A percentile compares a stretch with the other conserved stretches of the same genome.
Conservation (phyloP, 106 monocot species). For the Posidonia australis region DNA sequence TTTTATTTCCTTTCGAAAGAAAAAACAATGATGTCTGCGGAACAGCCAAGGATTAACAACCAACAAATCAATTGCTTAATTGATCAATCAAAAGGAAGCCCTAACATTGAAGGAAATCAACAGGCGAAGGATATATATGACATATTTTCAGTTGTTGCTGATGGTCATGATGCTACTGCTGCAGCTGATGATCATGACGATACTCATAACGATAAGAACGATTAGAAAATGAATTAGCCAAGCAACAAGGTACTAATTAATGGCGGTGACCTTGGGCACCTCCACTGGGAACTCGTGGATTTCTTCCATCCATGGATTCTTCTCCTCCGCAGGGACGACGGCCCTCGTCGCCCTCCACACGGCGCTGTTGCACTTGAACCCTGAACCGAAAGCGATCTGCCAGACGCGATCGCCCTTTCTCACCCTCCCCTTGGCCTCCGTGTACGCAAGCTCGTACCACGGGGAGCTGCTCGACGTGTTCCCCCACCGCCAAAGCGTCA, state of each 20-base stretch:
- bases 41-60: too few species aligned
- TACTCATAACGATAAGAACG: too few species aligned
- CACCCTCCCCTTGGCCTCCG: conserved; percentile 10
- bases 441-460: conserved; percentile 14
- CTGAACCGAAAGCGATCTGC: conserved; percentile 9
- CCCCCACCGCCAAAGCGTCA: conserved; percentile 13
- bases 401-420: conserved; percentile 2
- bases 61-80: too few species aligned
- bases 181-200: too few species aligned
- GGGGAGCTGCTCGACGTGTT: conserved; percentile 12
- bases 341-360: conserved; percentile 5
- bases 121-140: too few species aligned
- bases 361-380: conserved; percentile 9
- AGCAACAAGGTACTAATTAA: neutral
- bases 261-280: conserved; percentile 3
- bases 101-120: too few species aligned
- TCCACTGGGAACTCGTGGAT: conserved; percentile 5
- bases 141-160: too few species aligned
- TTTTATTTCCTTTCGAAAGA: too few species aligned
- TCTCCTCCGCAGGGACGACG: conserved; percentile 7
- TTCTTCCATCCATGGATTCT: conserved; percentile 10
- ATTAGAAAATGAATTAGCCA: too few species aligned
- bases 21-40: too few species aligned
- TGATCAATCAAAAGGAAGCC: too few species aligned
- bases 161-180: too few species aligned